Evolutionary conservation across 2,329 filamentous ascomycete species (phyloP).

Genomic region (Nemania diffusa): DNA sequence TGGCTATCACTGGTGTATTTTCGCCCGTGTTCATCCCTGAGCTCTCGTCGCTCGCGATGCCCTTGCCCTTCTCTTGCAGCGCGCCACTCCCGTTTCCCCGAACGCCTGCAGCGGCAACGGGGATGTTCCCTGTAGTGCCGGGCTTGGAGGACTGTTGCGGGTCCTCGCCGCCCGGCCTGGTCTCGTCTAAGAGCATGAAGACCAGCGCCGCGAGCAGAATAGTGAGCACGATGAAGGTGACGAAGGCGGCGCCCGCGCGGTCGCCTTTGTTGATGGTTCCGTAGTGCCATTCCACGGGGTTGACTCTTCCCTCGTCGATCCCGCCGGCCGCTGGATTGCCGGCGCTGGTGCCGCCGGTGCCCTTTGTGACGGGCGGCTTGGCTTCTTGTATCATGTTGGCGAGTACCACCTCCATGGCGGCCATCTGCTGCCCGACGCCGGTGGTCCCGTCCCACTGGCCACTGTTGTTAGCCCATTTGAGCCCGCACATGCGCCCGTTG

Average conservation of each 20-base stretch:
- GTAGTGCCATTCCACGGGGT: constrained; percentile 42
- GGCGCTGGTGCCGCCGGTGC: constrained; percentile 61
- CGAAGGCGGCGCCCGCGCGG: constrained; percentile 73
- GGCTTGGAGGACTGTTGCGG: not conserved
- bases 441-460: constrained; percentile 66
- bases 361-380: constrained; percentile 52
- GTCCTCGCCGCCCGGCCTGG: constrained; percentile 32
- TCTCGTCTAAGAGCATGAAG: constrained; percentile 63
- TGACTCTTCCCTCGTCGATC: constrained; percentile 56
- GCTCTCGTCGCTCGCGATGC: constrained; percentile 4
- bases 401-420: constrained; percentile 72
- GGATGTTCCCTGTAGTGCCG: not conserved
- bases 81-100: not conserved
- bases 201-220: constrained; percentile 63
- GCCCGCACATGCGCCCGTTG: constrained; percentile 68
- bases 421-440: constrained; percentile 78
- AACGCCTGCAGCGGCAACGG: not conserved
- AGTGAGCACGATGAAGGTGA: constrained; percentile 67
- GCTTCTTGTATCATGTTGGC: constrained; percentile 65
- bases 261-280: constrained; percentile 67
- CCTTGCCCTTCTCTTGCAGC: constrained; percentile 12
- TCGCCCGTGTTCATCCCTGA: not conserved
- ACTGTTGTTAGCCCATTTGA: constrained; percentile 65
- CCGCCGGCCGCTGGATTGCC: constrained; percentile 60
- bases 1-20: not conserved